Conservation (phyloP, 345 rosid species). For the Pugionium cornutum region DNA sequence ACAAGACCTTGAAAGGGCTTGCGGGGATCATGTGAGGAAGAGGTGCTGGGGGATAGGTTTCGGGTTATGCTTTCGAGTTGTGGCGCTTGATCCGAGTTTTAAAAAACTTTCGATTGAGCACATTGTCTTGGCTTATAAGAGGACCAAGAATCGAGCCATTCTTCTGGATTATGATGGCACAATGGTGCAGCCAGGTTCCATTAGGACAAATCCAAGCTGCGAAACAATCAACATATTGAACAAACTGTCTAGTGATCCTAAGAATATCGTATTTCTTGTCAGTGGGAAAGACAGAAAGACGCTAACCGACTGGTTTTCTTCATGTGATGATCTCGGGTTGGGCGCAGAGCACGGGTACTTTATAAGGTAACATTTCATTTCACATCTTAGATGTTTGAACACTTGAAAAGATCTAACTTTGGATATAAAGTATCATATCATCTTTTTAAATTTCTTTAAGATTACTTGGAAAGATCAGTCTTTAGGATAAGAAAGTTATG, state of each 20-base stretch:
- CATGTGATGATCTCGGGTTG: slow-evolving; percentile 70
- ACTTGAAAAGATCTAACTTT: not conserved
- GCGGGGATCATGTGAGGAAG: slow-evolving; percentile 70
- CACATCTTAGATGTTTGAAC: not conserved
- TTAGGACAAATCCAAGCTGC: slow-evolving; percentile 50
- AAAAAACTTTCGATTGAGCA: slow-evolving; percentile 82
- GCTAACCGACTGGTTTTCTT: slow-evolving; percentile 71
- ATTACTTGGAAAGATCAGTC: not conserved
- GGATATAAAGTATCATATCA: too few species aligned
- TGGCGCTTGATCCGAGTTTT: slow-evolving; percentile 88
- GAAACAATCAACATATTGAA: slow-evolving; percentile 66
- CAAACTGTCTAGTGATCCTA: slow-evolving; percentile 66
- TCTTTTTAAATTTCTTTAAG: not conserved
- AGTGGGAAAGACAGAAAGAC: slow-evolving; percentile 78
- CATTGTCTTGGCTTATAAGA: slow-evolving; percentile 82
- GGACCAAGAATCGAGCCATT: slow-evolving; percentile 77
- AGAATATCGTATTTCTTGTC: slow-evolving; percentile 78
- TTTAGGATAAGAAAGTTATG: too few species aligned
- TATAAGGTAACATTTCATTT: slow-evolving; percentile 51
- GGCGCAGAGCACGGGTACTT: slow-evolving; percentile 92
- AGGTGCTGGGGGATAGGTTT: slow-evolving; percentile 96
- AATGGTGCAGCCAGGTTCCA: slow-evolving; percentile 59
- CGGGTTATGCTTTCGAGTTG: slow-evolving; percentile 84
- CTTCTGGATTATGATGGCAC: slow-evolving; percentile 90
- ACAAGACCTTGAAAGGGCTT: too few species aligned